Evolutionary conservation across 176 grass and related monocot species (phyloP).

Genomic region (Eleusine indica): DNA sequence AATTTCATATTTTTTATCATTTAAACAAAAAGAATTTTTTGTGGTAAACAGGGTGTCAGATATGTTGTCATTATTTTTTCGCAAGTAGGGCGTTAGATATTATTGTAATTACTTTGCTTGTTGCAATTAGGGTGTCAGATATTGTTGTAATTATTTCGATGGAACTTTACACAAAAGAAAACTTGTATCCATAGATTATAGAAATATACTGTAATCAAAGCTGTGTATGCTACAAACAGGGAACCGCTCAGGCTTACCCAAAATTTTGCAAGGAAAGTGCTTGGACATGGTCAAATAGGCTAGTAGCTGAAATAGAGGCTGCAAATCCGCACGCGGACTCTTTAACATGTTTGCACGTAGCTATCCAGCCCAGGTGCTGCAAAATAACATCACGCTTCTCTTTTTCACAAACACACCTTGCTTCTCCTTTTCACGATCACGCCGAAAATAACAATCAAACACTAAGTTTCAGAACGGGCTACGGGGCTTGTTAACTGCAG

Average conservation of each 20-base stretch:
- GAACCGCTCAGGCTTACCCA: too few species aligned
- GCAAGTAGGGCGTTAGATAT: background rate
- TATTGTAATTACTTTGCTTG: constrained; percentile 14
- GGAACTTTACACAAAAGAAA: constrained; percentile 16
- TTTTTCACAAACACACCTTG: background rate
- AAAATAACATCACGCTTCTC: constrained; percentile 16
- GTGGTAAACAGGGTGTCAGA: background rate
- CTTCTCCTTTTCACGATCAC: background rate
- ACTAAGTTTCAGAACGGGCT: background rate
- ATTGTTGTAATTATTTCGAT: constrained; percentile 17
- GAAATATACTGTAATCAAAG: background rate
- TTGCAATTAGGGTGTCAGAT: background rate
- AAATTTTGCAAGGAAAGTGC: background rate
- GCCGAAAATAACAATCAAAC: background rate
- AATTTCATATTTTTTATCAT: constrained; percentile 13
- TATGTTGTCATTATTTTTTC: constrained; percentile 1
- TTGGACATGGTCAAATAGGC: too few species aligned
- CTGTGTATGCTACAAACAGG: background rate
- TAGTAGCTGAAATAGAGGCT: background rate
- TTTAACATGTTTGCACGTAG: background rate
- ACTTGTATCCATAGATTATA: background rate
- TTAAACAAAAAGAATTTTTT: constrained; percentile 1
- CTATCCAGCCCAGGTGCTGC: background rate
- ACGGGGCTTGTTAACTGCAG: background rate
- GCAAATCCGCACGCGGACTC: background rate